A percentile compares a stretch with the other conserved stretches of the same genome.
These are phyloP conservation scores for Parasitella parasitica DNA, from an alignment of 371 early-diverging fungal genomes.

Conservation along the genomic window DNA sequence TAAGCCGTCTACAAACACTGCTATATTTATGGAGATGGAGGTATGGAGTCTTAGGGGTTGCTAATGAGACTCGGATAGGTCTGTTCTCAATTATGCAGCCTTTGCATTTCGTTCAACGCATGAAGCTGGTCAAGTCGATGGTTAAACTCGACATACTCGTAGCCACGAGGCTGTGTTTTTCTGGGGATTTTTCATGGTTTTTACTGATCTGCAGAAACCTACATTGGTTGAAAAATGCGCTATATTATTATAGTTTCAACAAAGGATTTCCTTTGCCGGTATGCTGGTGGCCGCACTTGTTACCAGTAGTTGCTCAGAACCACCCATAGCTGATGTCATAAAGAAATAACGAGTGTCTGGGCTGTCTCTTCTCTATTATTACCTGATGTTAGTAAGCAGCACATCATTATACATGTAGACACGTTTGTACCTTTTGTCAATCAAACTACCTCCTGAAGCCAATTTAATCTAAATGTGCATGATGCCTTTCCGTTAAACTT, in stretches of 20 bases:
- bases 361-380: conserved; percentile 41
- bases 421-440: conserved; percentile 35
- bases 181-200: conserved; percentile 69
- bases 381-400: no score
- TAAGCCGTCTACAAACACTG: conserved; percentile 92
- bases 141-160: conserved; percentile 78
- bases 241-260: no score
- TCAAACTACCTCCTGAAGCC: conserved; percentile 72
- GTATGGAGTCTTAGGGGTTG: conserved; percentile 64
- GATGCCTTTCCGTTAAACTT: conserved; percentile 67
- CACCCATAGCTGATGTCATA: conserved; percentile 74
- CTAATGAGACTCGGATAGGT: conserved; percentile 78
- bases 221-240: conserved; percentile 47
- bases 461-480: conserved; percentile 80
- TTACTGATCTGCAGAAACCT: conserved; percentile 70
- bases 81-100: conserved; percentile 65
- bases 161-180: conserved; percentile 72
- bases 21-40: conserved; percentile 64
- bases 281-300: no score
- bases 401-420: no score
- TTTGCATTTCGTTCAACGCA: conserved; percentile 75
- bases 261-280: no score
- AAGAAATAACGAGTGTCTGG: conserved; percentile 76
- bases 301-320: conserved; percentile 61
- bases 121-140: conserved; percentile 67